These are phyloP conservation scores for Encephalitozoon intestinalis DNA, from an alignment of 371 early-diverging fungal species.

Conservation along the genomic window DNA sequence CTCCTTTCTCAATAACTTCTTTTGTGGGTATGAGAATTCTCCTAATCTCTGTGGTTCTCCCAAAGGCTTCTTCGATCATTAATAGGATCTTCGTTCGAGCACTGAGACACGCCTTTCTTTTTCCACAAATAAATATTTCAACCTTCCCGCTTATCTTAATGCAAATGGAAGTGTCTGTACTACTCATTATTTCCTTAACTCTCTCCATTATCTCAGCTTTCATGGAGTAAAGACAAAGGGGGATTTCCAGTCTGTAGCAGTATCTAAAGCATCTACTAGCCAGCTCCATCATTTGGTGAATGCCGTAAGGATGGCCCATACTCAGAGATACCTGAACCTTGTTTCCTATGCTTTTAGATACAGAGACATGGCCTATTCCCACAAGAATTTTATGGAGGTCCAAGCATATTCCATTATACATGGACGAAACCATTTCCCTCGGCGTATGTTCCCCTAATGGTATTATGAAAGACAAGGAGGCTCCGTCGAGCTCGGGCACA, in stretches of 20 bases:
- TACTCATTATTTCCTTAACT: not conserved
- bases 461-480: not conserved
- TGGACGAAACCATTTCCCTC: not conserved
- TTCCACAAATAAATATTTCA: slow-evolving; percentile 19
- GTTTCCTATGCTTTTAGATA: not conserved
- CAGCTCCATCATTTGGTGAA: not conserved
- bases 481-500: not conserved
- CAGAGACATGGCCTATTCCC: not conserved
- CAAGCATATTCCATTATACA: slow-evolving; percentile 6
- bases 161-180: not conserved
- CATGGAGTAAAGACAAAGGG: slow-evolving; percentile 4
- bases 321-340: not conserved
- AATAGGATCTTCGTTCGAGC: slow-evolving; percentile 18
- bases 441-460: not conserved
- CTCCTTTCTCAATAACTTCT: slow-evolving; percentile 21
- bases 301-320: not conserved
- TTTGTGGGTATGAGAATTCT: not conserved
- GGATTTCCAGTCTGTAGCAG: slow-evolving; percentile 2
- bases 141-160: slow-evolving; percentile 10
- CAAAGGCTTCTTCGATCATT: slow-evolving; percentile 29
- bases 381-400: slow-evolving; percentile 3
- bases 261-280: slow-evolving; percentile 1
- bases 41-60: not conserved
- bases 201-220: slow-evolving; percentile 6
- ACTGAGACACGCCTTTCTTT: not conserved